Base-by-base conservation (phyloP, 2,329 filamentous ascomycete species). In the Colletotrichum orchidophilum region DNA sequence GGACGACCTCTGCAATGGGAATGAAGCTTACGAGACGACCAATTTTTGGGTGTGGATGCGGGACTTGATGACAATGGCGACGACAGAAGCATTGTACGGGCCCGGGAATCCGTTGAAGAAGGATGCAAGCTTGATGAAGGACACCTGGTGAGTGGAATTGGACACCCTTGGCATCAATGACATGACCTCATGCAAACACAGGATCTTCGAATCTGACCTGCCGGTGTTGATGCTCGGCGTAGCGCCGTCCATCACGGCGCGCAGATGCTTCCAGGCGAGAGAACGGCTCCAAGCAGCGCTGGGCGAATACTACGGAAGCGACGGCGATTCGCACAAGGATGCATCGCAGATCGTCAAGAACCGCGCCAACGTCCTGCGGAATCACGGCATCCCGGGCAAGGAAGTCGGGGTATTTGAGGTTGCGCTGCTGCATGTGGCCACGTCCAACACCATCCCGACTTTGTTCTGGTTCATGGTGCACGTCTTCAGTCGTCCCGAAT, bases 51-150 rank as follows among this genome's bases (percentile, higher is more conserved):
- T 77, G 0, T 85, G 82, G 82, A 52, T 81, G 12, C 77, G 82
- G 12, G 70, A 81, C 9, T 70, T 79, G 3, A 80, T 85, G 68
- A 82, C 80, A 2, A 63, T 81, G 3, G 82, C 83, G 6, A 83
- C 82, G 0, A 78, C 78, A 9, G 72, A 79, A 29, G 79, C 82
- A 3, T 76, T 87, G 26, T 86, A 82, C 55, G 85, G 86, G 1
- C 78, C 82, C 0, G 69, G 81, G 1, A 85, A 86, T 66, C 84
- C 84, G 0, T 78, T 86, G 35, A 77, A 74, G n/a, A 71, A 63
- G 8, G 35, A 82, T 11, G 74, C 77, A 1, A 72, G 71, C 9
- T 68, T 85, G 8, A 63, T 81, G 2, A 75, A 83, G 5, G 77
- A 77, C 6, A 78, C 83, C 31, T 80, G 79, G 79, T 78, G 72